Evolutionary conservation across 805 yeast genomes (phyloP).

Genomic region (Teunomyces kruisii): DNA sequence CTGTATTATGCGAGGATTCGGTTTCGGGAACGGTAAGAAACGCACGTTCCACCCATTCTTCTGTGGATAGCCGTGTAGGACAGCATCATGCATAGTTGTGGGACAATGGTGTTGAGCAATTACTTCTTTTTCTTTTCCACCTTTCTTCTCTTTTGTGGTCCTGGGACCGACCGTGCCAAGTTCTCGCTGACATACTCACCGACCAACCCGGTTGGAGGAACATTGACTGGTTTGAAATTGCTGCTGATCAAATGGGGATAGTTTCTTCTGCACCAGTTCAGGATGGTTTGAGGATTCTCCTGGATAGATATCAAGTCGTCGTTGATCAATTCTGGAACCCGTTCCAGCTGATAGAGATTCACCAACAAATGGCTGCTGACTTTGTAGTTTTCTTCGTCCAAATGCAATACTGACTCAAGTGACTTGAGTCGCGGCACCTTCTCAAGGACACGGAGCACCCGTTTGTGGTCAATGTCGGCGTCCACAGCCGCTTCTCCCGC

Average conservation of each 20-base stretch:
- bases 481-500: slow-evolving; percentile 1
- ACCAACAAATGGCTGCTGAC: slow-evolving; percentile 20
- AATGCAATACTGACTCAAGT: neutral
- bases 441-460: slow-evolving; percentile 12
- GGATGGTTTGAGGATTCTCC: slow-evolving; percentile 39
- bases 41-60: no score
- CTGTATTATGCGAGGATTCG: no score
- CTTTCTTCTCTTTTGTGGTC: neutral
- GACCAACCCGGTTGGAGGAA: slow-evolving; percentile 19
- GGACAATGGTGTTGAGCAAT: neutral
- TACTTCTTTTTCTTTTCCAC: neutral
- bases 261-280: slow-evolving; percentile 39
- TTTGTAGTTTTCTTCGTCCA: neutral
- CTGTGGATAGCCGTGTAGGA: no score
- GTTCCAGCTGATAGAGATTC: slow-evolving; percentile 33
- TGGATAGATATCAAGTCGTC: slow-evolving; percentile 38
- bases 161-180: neutral
- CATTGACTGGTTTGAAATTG: slow-evolving; percentile 33
- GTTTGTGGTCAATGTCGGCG: slow-evolving; percentile 6
- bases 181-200: slow-evolving; percentile 9
- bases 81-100: no score
- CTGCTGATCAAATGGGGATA: slow-evolving; percentile 33
- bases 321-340: slow-evolving; percentile 34
- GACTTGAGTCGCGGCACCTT: slow-evolving; percentile 8
- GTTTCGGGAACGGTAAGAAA: no score